Base-by-base conservation (phyloP, 148 eudicot genomes). In the Chenopodium quinoa region DNA sequence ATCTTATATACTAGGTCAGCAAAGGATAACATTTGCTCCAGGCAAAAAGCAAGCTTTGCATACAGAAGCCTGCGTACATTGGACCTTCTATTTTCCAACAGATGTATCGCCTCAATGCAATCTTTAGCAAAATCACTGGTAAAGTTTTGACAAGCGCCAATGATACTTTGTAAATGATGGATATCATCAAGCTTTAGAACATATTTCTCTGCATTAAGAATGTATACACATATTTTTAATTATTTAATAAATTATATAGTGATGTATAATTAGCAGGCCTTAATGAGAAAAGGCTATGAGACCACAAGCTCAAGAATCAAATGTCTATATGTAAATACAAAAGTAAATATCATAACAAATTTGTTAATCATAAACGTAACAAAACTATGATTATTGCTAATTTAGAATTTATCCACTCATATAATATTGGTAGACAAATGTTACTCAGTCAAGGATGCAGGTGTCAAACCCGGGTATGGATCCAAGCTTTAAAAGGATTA, bases 21-120 rank as follows among this genome's bases (percentile, higher is more conserved):
- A 86, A 87, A 82, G 78, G 82, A 80, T 79, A 82, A 68, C 71
- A 87, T 80, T 77, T 93, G 95, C 85, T 89, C 94, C 71, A 96
- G 88, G 81, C 95, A 86, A 80, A 91, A 90, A 48, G 93, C 95
- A 88, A 96, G 98, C 89, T 93, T 96, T 87, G 89, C 85, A 66
- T 88, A 91, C 77, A 91, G 86, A 77, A 94, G 85, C 82, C 90
- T 89, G 44, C 87, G 88, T 73, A 83, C 73, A 80, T 75, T 84
- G 80, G 94, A 84, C 62, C 65, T 88, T 87, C 75, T 91, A 79
- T 88, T 84, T 83, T 87, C 93, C 85, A 89, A 75, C 63, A 83
- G 86, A 90, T 86, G 91, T 79, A 96, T 87, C 76, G 85, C 88
- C 78, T 88, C 90, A 76, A 89, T 81, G 85, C 97, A 93, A 66